A percentile compares a stretch with the other conserved stretches of the same genome.
Evolutionary conservation across 2,329 filamentous ascomycete genomes (phyloP).

Genomic region (Pseudogymnoascus sp.): DNA sequence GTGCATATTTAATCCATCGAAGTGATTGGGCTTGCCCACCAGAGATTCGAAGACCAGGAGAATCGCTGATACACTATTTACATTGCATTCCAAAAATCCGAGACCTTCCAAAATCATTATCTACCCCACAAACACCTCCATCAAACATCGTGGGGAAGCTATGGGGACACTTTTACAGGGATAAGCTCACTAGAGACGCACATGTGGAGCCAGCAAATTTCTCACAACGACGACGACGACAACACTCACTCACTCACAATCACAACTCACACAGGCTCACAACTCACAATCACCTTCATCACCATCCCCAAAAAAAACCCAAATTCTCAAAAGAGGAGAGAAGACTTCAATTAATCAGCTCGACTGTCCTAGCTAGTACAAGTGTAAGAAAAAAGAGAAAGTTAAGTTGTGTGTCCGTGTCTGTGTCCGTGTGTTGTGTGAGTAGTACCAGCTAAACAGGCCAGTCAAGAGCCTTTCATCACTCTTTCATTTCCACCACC

Average conservation of each 20-base stretch:
- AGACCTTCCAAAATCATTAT: neutral
- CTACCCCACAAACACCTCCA: neutral
- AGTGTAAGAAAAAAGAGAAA: neutral
- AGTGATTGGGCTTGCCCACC: no score
- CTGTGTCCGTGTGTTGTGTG: neutral
- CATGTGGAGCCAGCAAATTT: neutral
- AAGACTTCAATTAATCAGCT: neutral
- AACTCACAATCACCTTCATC: no score
- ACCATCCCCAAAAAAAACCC: no score
- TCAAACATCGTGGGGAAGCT: neutral
- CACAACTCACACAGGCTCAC: no score
- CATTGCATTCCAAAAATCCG: no score
- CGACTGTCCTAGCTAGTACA: neutral
- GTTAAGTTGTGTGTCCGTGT: neutral
- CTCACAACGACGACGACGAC: neutral
- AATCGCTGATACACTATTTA: no score
- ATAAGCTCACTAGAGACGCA: neutral
- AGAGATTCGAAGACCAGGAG: no score
- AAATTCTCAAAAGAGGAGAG: neutral
- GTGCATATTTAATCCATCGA: no score
- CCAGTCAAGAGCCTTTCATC: neutral
- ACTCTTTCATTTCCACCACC: neutral
- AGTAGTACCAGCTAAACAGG: neutral
- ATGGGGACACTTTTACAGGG: neutral
- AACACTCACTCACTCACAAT: no score